Evolutionary conservation across 768 basidiomycete species (phyloP).

Genomic region (Mycena vitilis): DNA sequence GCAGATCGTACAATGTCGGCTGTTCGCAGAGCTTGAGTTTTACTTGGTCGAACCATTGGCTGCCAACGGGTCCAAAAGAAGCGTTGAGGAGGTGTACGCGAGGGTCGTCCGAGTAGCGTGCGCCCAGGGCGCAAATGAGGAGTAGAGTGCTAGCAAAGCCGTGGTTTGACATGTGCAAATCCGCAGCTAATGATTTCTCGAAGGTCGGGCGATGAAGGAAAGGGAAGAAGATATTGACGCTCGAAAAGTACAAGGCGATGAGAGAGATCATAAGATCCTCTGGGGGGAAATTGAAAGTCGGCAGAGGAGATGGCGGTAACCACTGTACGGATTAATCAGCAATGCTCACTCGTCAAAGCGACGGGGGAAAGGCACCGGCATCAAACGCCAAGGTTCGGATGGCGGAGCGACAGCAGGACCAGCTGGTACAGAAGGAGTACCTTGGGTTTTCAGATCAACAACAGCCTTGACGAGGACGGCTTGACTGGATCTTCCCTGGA

Average conservation of each 20-base stretch:
- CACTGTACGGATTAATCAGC: neutral
- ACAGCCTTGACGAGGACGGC: constrained; percentile 1
- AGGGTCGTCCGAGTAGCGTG: constrained; percentile 49
- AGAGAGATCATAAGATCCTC: neutral
- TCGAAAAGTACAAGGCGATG: neutral
- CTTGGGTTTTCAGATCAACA: neutral
- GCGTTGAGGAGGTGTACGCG: constrained; percentile 49
- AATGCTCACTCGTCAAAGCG: no score
- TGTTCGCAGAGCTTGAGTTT: constrained; percentile 46
- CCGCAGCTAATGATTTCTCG: neutral
- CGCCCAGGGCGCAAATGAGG: neutral
- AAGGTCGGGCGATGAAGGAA: neutral
- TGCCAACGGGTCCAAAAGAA: constrained; percentile 60
- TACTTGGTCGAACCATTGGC: constrained; percentile 72
- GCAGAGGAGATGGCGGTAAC: no score
- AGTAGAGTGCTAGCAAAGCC: neutral
- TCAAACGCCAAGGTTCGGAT: no score
- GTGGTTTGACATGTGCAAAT: neutral
- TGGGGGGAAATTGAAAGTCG: neutral
- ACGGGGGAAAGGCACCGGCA: no score
- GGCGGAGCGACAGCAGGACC: no score
- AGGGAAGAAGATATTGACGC: neutral
- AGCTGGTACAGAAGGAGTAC: no score
- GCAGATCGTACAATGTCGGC: neutral
- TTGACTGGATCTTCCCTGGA: neutral